phyloP scores from a whole-genome alignment of 2,329 filamentous ascomycete species.

The Phyllosticta ampelicida region DNA sequence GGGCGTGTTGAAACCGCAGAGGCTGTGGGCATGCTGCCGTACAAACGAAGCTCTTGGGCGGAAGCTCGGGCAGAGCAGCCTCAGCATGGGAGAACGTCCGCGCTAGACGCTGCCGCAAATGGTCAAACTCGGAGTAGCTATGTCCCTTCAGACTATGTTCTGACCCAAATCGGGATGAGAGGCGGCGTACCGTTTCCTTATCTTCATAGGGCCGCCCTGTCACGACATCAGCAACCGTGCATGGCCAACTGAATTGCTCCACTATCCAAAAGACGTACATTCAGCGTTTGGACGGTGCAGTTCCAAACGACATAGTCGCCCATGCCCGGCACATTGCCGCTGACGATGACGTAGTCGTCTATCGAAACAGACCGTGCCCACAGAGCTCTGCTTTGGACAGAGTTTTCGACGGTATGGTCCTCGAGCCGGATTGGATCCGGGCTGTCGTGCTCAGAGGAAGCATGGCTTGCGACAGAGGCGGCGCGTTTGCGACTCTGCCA shows the following conservation, averaged over 20 bases:
- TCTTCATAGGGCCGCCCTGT: constrained; percentile 46
- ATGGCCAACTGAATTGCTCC: neutral
- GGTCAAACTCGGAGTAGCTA: constrained; percentile 88
- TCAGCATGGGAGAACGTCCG: constrained; percentile 74
- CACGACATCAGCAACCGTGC: constrained; percentile 8
- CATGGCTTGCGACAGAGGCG: constrained; percentile 21
- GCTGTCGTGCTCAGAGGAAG: constrained; percentile 20
- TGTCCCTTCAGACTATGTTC: neutral
- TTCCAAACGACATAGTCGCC: constrained; percentile 97
- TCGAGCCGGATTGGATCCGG: constrained; percentile 47
- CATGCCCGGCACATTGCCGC: constrained; percentile 45
- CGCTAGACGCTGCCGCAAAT: constrained; percentile 62
- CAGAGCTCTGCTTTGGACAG: constrained; percentile 44
- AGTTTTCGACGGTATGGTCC: constrained; percentile 51
- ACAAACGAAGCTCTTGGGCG: constrained; percentile 83
- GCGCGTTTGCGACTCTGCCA: constrained; percentile 34
- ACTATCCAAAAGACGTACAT: constrained; percentile 42
- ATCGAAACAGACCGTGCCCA: constrained; percentile 54
- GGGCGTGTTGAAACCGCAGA: neutral
- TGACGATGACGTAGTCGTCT: constrained; percentile 51
- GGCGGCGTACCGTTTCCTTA: constrained; percentile 45
- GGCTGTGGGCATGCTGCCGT: constrained; percentile 29
- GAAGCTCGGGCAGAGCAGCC: constrained; percentile 77
- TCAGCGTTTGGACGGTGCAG: constrained; percentile 75
- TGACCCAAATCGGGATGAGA: neutral